Percentiles rank a stretch among this genome's conserved stretches.
Conservation (phyloP, 169 alveolate genomes). For the Babesia sp. region DNA sequence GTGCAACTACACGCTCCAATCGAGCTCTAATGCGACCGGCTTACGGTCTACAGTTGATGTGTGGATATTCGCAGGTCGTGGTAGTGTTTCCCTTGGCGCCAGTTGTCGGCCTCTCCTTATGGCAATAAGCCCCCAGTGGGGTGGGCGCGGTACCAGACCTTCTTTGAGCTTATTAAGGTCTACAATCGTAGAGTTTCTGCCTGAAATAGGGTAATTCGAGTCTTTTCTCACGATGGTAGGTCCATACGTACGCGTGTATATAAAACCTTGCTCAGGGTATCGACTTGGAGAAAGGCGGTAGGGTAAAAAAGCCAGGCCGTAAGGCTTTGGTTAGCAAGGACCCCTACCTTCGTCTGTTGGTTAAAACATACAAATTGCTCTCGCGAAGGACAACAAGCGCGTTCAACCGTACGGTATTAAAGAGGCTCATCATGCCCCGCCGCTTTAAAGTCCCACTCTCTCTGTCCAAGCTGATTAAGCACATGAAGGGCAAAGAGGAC, state of each 20-base stretch:
- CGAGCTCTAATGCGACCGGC: too few species aligned
- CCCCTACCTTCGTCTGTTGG: constrained; percentile 87
- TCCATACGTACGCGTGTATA: background rate
- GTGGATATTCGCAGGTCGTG: background rate
- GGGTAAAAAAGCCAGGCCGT: constrained; percentile 86
- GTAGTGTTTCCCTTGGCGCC: background rate
- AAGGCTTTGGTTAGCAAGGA: constrained; percentile 86
- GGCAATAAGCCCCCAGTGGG: constrained; percentile 22
- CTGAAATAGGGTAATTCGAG: constrained; percentile 17
- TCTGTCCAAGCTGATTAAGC: constrained; percentile 88
- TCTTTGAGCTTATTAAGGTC: background rate
- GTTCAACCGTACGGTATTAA: constrained; percentile 90
- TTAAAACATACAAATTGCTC: constrained; percentile 83
- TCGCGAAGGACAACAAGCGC: constrained; percentile 92
- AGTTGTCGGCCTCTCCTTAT: background rate
- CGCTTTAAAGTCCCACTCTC: constrained; percentile 92
- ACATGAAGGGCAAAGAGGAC: constrained; percentile 86
- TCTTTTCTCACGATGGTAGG: constrained; percentile 16
- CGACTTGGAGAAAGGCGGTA: constrained; percentile 88
- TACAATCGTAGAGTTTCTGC: constrained; percentile 14
- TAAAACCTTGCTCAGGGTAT: constrained; percentile 75
- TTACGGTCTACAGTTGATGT: background rate
- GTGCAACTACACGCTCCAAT: too few species aligned
- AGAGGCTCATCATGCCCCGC: constrained; percentile 90
- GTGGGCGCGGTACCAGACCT: constrained; percentile 23